Conservation (phyloP, 2,329 filamentous ascomycete species). For the Pyrenochaeta sp. region DNA sequence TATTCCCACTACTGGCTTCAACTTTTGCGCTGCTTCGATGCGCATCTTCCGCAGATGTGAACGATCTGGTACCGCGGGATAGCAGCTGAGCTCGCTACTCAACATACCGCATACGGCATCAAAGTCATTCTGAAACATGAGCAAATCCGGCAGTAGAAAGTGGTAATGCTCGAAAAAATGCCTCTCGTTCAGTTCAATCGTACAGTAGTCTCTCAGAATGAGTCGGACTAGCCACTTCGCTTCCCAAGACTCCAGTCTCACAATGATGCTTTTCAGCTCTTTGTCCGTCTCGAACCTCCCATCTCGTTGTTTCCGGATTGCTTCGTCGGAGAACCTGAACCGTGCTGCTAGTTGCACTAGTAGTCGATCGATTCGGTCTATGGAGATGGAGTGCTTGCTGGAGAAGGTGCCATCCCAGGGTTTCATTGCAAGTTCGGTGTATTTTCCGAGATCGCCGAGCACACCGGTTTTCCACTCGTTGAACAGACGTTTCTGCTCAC, state of each 20-base stretch:
- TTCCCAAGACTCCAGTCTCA: constrained; percentile 63
- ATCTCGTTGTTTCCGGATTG: constrained; percentile 38
- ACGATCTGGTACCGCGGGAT: constrained; percentile 46
- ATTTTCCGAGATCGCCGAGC: constrained; percentile 73
- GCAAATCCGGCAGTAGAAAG: constrained; percentile 71
- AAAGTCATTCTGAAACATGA: constrained; percentile 75
- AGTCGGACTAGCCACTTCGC: constrained; percentile 90
- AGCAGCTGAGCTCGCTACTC: constrained; percentile 50
- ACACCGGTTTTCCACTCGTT: constrained; percentile 67
- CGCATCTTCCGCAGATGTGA: constrained; percentile 42
- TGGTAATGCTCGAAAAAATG: constrained; percentile 69
- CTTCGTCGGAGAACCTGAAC: constrained; percentile 74
- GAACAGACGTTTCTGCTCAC: constrained; percentile 67
- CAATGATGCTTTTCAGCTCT: constrained; percentile 54
- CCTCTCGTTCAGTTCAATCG: constrained; percentile 67
- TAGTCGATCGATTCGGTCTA: constrained; percentile 75
- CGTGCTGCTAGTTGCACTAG: constrained; percentile 72
- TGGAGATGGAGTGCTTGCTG: constrained; percentile 55
- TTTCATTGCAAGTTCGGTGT: constrained; percentile 70
- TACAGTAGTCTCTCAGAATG: constrained; percentile 77
- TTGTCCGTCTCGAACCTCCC: constrained; percentile 28
- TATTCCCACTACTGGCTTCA: constrained; percentile 51
- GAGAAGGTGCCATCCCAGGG: constrained; percentile 60
- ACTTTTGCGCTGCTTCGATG: constrained; percentile 47
- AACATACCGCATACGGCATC: constrained; percentile 65